Base-by-base conservation (phyloP, 2,329 filamentous ascomycete genomes). In the Alternaria viburni region DNA sequence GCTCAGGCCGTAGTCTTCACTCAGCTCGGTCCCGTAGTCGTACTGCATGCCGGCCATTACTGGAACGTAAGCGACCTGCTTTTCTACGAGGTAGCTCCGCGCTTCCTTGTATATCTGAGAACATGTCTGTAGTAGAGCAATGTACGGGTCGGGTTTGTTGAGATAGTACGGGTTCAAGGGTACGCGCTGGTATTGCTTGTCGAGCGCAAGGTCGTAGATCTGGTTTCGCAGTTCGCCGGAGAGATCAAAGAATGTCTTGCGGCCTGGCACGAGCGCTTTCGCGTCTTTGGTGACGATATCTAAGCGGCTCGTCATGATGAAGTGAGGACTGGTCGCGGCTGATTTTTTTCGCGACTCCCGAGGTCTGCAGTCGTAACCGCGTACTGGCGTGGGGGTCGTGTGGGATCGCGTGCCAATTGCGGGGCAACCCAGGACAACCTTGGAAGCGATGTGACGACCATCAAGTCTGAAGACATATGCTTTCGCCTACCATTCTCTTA, bases 141-240 rank as follows among this genome's bases (percentile, higher is more conserved):
- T 21, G n/a, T 30, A 58, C 2, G 11, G 30, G 6, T 59, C 43
- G 13, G 43, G 56, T 15, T 59, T 28, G 32, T 59, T 51, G 41
- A 21, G 30, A 56, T 63, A 46, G 17, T 28, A 28, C 2, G 44
- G 32, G 19, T 59, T 50, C 2, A 54, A 19, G 8, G 60, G 49
- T 7, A 59, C 44, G n/a, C 56, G 51, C 13, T 51, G 56, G 44
- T 44, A 56, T n/a, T 44, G 13, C 15, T 25, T 49, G 7, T 28
- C 32, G 28, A 62, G 36, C 5, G 55, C 44, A 17, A 59, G 32
- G n/a, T 21, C 21, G 43, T 55, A 59, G 28, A 59, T 45, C 21
- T 17, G 11, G n/a, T 62, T 62, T 28, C 50, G 43, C n/a, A 59
- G 17, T 25, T 63, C 61, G 32, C 30, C 61, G 19, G 61, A 51